Conservation (phyloP, 345 rosid genomes). For the Arabis hirsuta region DNA sequence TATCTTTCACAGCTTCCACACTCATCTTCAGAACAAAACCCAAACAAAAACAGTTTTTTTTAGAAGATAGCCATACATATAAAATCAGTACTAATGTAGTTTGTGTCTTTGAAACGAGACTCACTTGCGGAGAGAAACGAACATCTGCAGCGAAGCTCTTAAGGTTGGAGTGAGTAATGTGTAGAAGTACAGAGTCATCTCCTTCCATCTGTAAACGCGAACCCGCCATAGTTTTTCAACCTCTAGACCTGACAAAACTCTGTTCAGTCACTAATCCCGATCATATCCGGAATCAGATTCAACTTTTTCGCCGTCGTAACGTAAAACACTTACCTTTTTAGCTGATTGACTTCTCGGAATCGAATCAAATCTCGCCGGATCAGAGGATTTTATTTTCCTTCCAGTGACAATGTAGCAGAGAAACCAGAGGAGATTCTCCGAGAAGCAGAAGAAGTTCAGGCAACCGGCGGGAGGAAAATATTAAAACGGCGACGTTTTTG, state of each 20-base stretch:
- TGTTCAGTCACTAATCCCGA: background rate
- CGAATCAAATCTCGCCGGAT: slow-evolving; percentile 37
- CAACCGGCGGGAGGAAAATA: no score
- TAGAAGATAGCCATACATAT: slow-evolving; percentile 9
- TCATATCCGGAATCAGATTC: background rate
- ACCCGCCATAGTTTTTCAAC: slow-evolving; percentile 43
- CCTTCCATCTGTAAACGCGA: slow-evolving; percentile 52
- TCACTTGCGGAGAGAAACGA: slow-evolving; percentile 80
- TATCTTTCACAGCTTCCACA: slow-evolving; percentile 88
- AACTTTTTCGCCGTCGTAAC: background rate
- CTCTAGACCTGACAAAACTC: slow-evolving; percentile 17
- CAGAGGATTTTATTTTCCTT: background rate
- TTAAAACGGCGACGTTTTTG: no score
- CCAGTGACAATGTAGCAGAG: no score
- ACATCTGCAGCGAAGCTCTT: slow-evolving; percentile 69
- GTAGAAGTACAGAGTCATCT: slow-evolving; percentile 74
- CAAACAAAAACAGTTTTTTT: background rate
- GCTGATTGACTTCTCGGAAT: background rate
- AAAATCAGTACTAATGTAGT: background rate
- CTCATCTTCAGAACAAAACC: slow-evolving; percentile 43
- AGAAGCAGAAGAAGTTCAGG: background rate
- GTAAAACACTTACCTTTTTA: background rate
- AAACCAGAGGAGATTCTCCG: background rate
- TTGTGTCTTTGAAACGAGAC: slow-evolving; percentile 4
- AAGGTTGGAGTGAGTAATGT: slow-evolving; percentile 77